phyloP scores from a whole-genome alignment of 495 filamentous ascomycete genomes.

The Neurospora sp. region DNA sequence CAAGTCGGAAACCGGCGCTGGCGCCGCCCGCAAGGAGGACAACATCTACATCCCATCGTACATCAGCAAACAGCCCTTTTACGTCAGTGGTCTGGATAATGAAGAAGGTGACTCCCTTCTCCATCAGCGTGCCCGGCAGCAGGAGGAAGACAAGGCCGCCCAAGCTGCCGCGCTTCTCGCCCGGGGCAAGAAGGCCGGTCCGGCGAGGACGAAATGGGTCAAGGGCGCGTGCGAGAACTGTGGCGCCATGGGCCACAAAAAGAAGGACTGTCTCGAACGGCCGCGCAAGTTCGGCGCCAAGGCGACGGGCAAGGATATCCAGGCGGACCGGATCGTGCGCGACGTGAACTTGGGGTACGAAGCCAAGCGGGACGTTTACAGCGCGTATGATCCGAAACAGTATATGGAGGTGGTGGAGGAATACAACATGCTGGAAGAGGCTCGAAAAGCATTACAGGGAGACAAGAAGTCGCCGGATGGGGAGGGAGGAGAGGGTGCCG shows the following conservation, averaged over 20 bases:
- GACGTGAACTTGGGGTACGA: conserved; percentile 87
- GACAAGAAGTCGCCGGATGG: conserved; percentile 25
- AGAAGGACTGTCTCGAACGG: conserved; percentile 83
- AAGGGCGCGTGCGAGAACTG: conserved; percentile 98
- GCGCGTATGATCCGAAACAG: conserved; percentile 85
- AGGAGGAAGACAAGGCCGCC: conserved; percentile 59
- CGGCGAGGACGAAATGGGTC: conserved; percentile 88
- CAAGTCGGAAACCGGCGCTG: conserved; percentile 25
- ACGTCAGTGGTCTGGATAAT: conserved; percentile 62
- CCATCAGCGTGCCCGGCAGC: conserved; percentile 78
- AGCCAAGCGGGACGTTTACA: conserved; percentile 97
- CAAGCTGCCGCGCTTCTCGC: conserved; percentile 53
- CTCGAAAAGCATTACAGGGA: conserved; percentile 39
- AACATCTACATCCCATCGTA: conserved; percentile 99
- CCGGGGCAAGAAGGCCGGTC: conserved; percentile 63
- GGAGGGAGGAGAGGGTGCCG: conserved; percentile 42
- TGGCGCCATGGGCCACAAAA: conserved; percentile 91
- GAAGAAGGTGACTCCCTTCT: conserved; percentile 84
- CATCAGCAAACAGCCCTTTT: conserved; percentile 97
- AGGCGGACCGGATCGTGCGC: conserved; percentile 82
- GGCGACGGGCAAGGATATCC: conserved; percentile 88
- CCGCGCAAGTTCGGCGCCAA: conserved; percentile 84
- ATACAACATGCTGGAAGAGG: conserved; percentile 73
- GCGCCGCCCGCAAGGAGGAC: conserved; percentile 58
- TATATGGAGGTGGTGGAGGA: conserved; percentile 79